Evolutionary conservation across 1,284 basidiomycete genomes (phyloP), one percentile per base, ranked within the genome.

Genomic region (Omphalotus olearius): DNA sequence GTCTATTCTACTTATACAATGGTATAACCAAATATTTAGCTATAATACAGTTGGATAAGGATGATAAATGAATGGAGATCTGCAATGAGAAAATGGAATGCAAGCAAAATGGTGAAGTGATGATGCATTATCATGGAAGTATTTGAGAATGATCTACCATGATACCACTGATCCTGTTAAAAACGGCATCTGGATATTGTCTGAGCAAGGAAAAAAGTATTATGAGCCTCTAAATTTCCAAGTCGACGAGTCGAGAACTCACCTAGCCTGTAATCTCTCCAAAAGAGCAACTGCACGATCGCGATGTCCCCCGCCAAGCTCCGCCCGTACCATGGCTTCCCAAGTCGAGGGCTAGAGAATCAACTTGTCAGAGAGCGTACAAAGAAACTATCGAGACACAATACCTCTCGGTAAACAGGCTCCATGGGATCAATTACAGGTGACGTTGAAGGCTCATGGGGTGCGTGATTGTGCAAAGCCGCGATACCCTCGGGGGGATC

Each of bases 321-420:
- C 97, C 3, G 91, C 91, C 17, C 91, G 82, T 57, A 99, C 87
- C 93, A 99, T 99, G 4, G 83, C 83, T 66, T 97, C 93, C 85
- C 91, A 94, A 0, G 91, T 91, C 39, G 89, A 91, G 14, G 90
- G 87, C 84, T 91, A 2, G 56, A 33, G 2, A 33, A 33, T 38
- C 43, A 44, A 48, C 4, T 28, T 25, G n/a, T 41, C 17, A 52
- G 2, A 36, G 41, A 39, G 55, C 50, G 38, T 45, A n/a, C 20
- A 43, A 44, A 11, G 4, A 16, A 43, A 16, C 43, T 30, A 30
- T 14, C 67, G 25, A 61, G 67, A 4, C 14, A 62, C 84, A 70
- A n/a, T 55, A 95, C 93, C 76, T 98, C 96, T 57, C 95, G 85
- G 69, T 89, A 96, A 1, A 98, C 90, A 16, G 81, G 80, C 17